These are phyloP conservation scores for Nakaseomyces glabratus DNA, from an alignment of 1,139 yeast genomes.

Conservation along the genomic window DNA sequence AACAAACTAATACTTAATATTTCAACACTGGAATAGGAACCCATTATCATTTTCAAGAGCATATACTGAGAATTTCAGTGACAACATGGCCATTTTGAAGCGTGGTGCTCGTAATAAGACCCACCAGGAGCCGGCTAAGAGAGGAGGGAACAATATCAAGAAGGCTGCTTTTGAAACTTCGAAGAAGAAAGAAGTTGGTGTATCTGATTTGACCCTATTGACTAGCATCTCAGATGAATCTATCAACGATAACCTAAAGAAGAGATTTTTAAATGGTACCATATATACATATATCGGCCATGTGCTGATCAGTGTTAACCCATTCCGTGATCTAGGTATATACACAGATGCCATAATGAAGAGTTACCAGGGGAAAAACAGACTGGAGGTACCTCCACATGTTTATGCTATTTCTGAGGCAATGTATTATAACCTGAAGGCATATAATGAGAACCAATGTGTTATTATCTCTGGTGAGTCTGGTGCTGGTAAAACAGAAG, in stretches of 20 bases:
- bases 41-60: background rate
- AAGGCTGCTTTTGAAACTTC: constrained; percentile 84
- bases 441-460: constrained; percentile 92
- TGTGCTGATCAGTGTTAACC: constrained; percentile 90
- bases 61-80: background rate
- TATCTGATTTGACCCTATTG: constrained; percentile 81
- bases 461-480: constrained; percentile 98
- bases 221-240: constrained; percentile 86
- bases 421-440: constrained; percentile 91
- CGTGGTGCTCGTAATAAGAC: constrained; percentile 58
- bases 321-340: constrained; percentile 91
- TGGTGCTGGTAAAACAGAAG: constrained; percentile 98
- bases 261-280: constrained; percentile 79
- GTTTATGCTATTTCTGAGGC: constrained; percentile 97
- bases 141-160: constrained; percentile 47
- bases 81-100: constrained; percentile 59
- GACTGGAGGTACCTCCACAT: constrained; percentile 98
- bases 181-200: constrained; percentile 93
- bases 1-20: too few relatives aligned
- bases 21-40: too few relatives aligned
- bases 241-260: constrained; percentile 83
- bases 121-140: constrained; percentile 40
- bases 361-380: constrained; percentile 79
- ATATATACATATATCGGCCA: constrained; percentile 87
- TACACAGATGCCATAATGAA: constrained; percentile 72